Evolutionary conservation across 1,139 yeast species (phyloP), one percentile per base, ranked within the genome.

Genomic region (Cylindricascospora bacillispora): DNA sequence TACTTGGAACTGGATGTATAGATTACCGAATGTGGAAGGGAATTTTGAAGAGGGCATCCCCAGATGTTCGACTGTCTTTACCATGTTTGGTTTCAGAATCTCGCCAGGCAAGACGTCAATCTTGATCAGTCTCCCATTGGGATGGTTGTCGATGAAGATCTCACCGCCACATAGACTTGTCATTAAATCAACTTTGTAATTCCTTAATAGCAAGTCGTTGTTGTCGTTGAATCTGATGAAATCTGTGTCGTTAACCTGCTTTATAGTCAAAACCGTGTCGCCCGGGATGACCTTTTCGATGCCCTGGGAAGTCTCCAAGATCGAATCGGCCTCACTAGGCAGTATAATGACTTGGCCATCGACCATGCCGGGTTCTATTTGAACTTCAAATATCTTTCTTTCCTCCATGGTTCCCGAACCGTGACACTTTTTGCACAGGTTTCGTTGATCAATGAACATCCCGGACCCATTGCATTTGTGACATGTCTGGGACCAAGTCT

Each of bases 281-380:
- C 86, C 86, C 0, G 85, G 80, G 1, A 66, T 54, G 2, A 71
- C 56, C 18, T 36, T 41, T 30, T 44, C 44, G 13, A 24, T 28
- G 3, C 49, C 43, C 15, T 35, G 32, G 11, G 29, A 32, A 1
- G 45, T 35, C 38, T 65, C 62, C 21, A 66, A 54, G 0, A 75
- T 77, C 46, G 75, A 79, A 41, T 77, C 85, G 1, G 75, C 80
- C 40, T 70, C 76, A 3, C 73, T 70, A 14, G 63, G 59, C 13
- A 74, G 50, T 1, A 70, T 54, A 14, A 74, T 63, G 30, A 59
- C 56, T 37, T 70, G 71, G 1, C 74, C 73, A 30, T 65, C 50
- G 26, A 51, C 50, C 22, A 69, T 57, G 1, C 83, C 83, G 3
- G 74, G 72, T 15, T 63, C 58, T 2, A 73, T 59, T 14, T 56